Conservation (phyloP, 1,139 yeast species). For the Meyerozyma athensensis region DNA sequence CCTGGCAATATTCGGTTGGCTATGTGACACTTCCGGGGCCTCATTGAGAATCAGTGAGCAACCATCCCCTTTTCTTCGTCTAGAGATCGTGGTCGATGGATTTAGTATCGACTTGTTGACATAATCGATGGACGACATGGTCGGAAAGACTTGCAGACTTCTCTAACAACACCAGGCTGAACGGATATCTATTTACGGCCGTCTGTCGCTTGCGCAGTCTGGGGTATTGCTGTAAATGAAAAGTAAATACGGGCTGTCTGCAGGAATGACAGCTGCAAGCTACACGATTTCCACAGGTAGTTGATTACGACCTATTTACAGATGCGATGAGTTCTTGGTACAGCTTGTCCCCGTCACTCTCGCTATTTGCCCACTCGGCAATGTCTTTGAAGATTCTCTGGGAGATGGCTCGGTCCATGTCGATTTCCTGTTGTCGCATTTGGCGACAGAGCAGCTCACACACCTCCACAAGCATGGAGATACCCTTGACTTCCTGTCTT, state of each 20-base stretch:
- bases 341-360: slow-evolving; percentile 37
- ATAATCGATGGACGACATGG: slow-evolving; percentile 9
- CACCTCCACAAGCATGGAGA: slow-evolving; percentile 64
- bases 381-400: slow-evolving; percentile 51
- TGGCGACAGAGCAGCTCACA: slow-evolving; percentile 64
- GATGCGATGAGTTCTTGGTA: slow-evolving; percentile 15
- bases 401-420: slow-evolving; percentile 53
- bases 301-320: not conserved
- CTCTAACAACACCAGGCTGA: too few species aligned
- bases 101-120: slow-evolving; percentile 8
- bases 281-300: not conserved
- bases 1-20: not conserved
- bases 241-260: not conserved
- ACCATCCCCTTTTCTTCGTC: not conserved
- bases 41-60: not conserved
- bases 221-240: not conserved
- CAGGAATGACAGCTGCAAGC: not conserved
- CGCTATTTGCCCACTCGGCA: slow-evolving; percentile 51
- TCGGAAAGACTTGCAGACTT: not conserved
- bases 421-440: slow-evolving; percentile 58
- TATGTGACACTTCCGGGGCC: not conserved
- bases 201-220: too few species aligned
- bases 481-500: slow-evolving; percentile 48
- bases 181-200: too few species aligned
- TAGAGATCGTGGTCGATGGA: not conserved